phyloP scores from a whole-genome alignment of 83 land plant species.

The Thuja plicata region DNA sequence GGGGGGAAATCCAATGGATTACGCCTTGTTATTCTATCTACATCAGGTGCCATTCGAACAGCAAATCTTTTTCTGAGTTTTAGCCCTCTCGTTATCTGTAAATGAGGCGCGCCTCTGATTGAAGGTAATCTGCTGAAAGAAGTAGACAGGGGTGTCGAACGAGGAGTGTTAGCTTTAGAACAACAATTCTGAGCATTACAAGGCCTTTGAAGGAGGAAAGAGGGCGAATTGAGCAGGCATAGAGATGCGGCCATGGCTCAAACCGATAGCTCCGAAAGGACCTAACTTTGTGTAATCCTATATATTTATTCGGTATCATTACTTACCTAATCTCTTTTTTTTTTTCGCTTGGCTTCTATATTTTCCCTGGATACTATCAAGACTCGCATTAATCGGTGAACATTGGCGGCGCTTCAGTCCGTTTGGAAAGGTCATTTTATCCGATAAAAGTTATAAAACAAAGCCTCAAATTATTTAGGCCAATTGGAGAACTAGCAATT shows the following conservation, averaged over 20 bases:
- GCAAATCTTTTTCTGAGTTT: constrained; percentile 7
- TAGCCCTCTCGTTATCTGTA: background rate
- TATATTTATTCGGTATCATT: background rate
- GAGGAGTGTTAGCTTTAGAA: background rate
- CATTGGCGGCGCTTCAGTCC: no score
- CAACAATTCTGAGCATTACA: background rate
- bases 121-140: background rate
- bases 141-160: background rate
- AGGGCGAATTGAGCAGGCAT: background rate
- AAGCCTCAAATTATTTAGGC: no score
- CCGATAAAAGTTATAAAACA: no score
- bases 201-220: background rate
- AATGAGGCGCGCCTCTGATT: background rate
- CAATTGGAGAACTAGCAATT: no score
- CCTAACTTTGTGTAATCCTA: background rate
- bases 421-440: no score
- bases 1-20: constrained; percentile 77
- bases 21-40: constrained; percentile 67
- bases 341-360: background rate
- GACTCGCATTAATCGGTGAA: no score
- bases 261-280: background rate
- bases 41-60: constrained; percentile 74
- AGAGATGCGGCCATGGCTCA: background rate
- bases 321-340: background rate
- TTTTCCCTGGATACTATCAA: background rate